A percentile compares a stretch with the other conserved stretches of the same genome.
Conservation (phyloP, 1,284 basidiomycete genomes). For the Mycena citricolor region DNA sequence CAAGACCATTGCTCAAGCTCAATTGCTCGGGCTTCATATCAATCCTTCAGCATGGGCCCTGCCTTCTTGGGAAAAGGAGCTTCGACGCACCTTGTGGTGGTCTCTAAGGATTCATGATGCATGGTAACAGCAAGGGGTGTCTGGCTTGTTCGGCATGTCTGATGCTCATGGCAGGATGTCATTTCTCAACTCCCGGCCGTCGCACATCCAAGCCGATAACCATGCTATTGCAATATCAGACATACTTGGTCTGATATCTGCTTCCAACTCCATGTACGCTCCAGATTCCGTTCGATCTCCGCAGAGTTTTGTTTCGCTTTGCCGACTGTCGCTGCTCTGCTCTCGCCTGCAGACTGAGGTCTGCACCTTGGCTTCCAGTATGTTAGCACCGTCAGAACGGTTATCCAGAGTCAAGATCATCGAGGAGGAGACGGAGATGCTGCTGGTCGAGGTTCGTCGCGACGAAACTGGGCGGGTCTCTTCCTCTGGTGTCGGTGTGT, state of each 20-base stretch:
- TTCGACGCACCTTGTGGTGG: slow-evolving; percentile 26
- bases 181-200: slow-evolving; percentile 29
- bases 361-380: slow-evolving; percentile 23
- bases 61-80: slow-evolving; percentile 28
- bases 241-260: slow-evolving; percentile 2
- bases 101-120: slow-evolving; percentile 26
- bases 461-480: slow-evolving; percentile 15
- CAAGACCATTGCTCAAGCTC: slow-evolving; percentile 28
- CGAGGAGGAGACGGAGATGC: slow-evolving; percentile 23
- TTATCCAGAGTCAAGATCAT: slow-evolving; percentile 22
- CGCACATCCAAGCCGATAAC: slow-evolving; percentile 28
- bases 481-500: slow-evolving; percentile 22
- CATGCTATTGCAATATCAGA: slow-evolving; percentile 17
- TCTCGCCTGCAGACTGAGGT: slow-evolving; percentile 27
- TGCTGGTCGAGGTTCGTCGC: slow-evolving; percentile 21
- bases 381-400: slow-evolving; percentile 20
- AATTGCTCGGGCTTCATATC: slow-evolving; percentile 28
- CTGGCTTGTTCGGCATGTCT: background rate
- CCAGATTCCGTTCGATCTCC: slow-evolving; percentile 11
- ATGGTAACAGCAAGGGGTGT: too few relatives aligned
- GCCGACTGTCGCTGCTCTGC: slow-evolving; percentile 25
- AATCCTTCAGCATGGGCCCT: slow-evolving; percentile 26
- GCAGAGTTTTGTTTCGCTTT: slow-evolving; percentile 22
- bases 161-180: slow-evolving; percentile 21
- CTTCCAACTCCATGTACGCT: slow-evolving; percentile 6